Percentiles rank a stretch among this genome's conserved stretches.
Evolutionary conservation across 73 alveolate genomes (phyloP).

Genomic region (Paramecium sexaurelia): DNA sequence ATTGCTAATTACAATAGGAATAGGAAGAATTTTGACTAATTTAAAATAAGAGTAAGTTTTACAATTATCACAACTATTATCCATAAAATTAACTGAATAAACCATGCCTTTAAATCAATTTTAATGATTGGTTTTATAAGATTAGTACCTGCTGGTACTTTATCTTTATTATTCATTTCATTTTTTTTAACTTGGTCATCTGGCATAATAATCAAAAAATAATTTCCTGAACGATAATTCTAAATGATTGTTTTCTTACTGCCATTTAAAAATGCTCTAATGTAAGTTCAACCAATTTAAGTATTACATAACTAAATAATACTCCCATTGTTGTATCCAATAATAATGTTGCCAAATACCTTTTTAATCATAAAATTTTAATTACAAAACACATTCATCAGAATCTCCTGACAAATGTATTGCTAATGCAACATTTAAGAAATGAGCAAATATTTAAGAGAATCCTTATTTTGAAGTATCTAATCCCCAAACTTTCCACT

Average conservation of each 20-base stretch:
- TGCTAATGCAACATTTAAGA: constrained; percentile 72
- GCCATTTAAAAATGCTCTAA: background rate
- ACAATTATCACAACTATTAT: background rate
- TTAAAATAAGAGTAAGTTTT: background rate
- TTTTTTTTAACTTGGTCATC: constrained; percentile 43
- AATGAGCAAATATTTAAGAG: constrained; percentile 69
- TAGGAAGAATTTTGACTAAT: background rate
- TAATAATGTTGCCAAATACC: constrained; percentile 77
- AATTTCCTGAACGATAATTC: constrained; percentile 38
- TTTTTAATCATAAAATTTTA: background rate
- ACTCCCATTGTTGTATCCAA: constrained; percentile 72
- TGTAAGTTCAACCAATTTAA: background rate
- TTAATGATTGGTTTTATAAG: constrained; percentile 9
- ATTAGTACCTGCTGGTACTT: background rate
- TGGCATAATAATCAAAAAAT: constrained; percentile 40
- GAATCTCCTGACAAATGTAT: constrained; percentile 67
- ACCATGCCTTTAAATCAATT: constrained; percentile 40
- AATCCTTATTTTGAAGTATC: constrained; percentile 75
- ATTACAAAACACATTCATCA: constrained; percentile 72
- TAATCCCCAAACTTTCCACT: constrained; percentile 80
- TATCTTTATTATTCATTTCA: constrained; percentile 35
- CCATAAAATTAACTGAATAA: constrained; percentile 39
- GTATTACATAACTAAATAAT: background rate
- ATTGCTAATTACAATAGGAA: background rate
- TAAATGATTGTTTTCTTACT: background rate